Percentiles rank a stretch among this genome's conserved stretches.
phyloP scores from a whole-genome alignment of 23 red algal species.

The Gracilariopsis chorda region DNA sequence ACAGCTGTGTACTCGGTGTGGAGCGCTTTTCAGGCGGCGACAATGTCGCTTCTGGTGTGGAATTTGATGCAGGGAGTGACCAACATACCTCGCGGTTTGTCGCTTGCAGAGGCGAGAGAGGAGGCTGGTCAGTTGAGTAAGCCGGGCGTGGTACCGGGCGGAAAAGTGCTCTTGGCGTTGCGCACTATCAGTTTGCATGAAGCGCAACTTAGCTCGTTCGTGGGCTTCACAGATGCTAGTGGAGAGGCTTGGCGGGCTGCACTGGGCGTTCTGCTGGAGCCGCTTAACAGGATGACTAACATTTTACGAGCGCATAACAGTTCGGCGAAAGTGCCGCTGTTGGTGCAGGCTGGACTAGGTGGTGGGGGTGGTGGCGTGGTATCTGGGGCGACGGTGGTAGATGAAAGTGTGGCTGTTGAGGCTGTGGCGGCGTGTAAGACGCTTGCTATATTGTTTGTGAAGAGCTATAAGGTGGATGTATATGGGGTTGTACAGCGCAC shows the following conservation, averaged over 20 bases:
- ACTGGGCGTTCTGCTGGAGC: not conserved
- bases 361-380: not conserved
- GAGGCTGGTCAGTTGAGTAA: not conserved
- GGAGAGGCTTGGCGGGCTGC: not conserved
- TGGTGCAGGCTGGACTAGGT: not conserved
- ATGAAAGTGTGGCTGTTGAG: not conserved
- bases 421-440: not conserved
- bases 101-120: not conserved
- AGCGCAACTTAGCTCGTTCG: not conserved
- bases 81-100: not conserved
- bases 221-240: not conserved
- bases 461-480: not conserved
- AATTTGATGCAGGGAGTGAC: not conserved
- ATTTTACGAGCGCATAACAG: not conserved
- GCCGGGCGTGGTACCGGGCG: not conserved
- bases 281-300: not conserved
- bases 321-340: not conserved
- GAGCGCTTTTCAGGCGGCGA: not conserved
- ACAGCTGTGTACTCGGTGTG: not conserved
- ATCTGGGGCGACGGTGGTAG: not conserved
- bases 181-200: not conserved
- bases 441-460: not conserved
- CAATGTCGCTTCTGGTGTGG: not conserved
- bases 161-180: not conserved
- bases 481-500: slow-evolving; percentile 1